These are phyloP conservation scores for Ophiocordyceps camponoti-leonardi DNA, from an alignment of 2,329 filamentous ascomycete genomes.

Conservation along the genomic window DNA sequence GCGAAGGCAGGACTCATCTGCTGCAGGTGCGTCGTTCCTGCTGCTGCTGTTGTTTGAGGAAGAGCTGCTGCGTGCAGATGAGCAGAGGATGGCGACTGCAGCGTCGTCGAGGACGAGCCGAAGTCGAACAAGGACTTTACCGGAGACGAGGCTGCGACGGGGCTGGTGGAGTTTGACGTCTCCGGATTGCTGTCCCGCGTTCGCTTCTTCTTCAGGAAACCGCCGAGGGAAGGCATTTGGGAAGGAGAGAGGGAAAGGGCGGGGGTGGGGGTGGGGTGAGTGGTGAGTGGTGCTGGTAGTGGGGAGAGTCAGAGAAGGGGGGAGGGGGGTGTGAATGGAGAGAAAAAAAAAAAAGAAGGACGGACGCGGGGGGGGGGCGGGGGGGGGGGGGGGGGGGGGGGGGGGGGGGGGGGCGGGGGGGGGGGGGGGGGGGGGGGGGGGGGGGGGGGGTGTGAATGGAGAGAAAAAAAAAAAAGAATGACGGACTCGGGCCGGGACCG, in stretches of 20 bases:
- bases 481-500: background rate
- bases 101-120: constrained; percentile 8
- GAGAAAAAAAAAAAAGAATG: background rate
- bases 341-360: too few relatives aligned
- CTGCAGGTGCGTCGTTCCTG: constrained; percentile 6
- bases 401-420: too few relatives aligned
- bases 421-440: too few relatives aligned
- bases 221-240: constrained; percentile 81
- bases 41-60: constrained; percentile 9
- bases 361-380: too few relatives aligned
- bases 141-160: constrained; percentile 39
- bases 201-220: constrained; percentile 96
- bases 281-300: background rate
- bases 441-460: too few relatives aligned
- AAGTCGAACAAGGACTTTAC: constrained; percentile 26
- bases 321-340: background rate
- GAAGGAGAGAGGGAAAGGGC: background rate
- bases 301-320: too few relatives aligned
- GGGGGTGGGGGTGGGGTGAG: background rate
- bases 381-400: too few relatives aligned
- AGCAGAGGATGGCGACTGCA: background rate
- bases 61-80: constrained; percentile 6
- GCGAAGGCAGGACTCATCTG: background rate
- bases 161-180: constrained; percentile 47
- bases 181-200: constrained; percentile 77